A percentile compares a stretch with the other conserved stretches of the same genome.
phyloP scores from a whole-genome alignment of 225 moss, liverwort and hornwort species.

The Ulota crispa region DNA sequence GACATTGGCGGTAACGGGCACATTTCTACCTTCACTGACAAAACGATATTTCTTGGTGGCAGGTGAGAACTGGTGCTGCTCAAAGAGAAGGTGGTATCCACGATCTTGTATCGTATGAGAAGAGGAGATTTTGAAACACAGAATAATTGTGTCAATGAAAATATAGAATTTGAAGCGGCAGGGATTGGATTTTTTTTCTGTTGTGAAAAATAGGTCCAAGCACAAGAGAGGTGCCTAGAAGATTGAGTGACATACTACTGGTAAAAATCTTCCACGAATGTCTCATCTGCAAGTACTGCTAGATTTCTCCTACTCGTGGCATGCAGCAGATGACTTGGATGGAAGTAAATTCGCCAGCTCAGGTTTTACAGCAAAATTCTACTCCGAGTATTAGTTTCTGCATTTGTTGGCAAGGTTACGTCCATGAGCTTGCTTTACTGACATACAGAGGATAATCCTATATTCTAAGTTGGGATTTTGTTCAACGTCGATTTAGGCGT shows the following conservation, averaged over 20 bases:
- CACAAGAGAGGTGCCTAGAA: background rate
- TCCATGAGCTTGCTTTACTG: background rate
- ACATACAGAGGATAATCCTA: background rate
- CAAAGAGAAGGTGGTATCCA: constrained; percentile 82
- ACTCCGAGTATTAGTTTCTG: background rate
- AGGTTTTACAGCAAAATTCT: background rate
- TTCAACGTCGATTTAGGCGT: background rate
- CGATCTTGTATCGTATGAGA: constrained; percentile 76
- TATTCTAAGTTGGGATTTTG: background rate
- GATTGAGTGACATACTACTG: background rate
- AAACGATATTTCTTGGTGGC: background rate
- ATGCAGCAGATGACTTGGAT: background rate
- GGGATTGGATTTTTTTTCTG: background rate
- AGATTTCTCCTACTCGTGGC: background rate
- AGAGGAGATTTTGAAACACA: constrained; percentile 54
- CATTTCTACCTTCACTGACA: background rate
- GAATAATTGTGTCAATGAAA: background rate
- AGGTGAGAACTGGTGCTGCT: constrained; percentile 65
- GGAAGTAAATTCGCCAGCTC: background rate
- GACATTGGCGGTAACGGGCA: background rate
- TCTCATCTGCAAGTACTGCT: background rate
- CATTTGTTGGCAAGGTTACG: background rate
- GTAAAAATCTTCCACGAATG: background rate
- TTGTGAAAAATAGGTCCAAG: background rate
- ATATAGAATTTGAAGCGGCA: background rate